phyloP scores from a whole-genome alignment of 169 alveolate species.

The Plasmodium vivax region DNA sequence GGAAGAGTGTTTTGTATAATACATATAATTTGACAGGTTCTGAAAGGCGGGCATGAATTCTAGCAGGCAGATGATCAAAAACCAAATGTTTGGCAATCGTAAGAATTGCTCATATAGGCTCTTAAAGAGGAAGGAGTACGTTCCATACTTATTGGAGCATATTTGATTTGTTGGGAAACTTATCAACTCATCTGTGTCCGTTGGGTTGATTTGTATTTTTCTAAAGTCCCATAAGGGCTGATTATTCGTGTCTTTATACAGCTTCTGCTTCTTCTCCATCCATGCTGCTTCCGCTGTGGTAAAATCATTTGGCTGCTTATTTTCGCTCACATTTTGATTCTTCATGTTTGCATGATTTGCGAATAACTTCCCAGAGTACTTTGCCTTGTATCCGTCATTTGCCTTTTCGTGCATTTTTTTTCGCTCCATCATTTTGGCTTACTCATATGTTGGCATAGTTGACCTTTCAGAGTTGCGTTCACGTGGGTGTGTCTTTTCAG shows the following conservation, averaged over 20 bases:
- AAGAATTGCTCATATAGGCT: slow-evolving; percentile 68
- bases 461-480: not conserved
- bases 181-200: slow-evolving; percentile 77
- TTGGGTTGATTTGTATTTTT: slow-evolving; percentile 83
- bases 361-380: slow-evolving; percentile 31
- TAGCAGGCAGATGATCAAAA: slow-evolving; percentile 61
- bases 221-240: slow-evolving; percentile 86
- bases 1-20: slow-evolving; percentile 40
- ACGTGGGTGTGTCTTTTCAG: not conserved
- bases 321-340: slow-evolving; percentile 36
- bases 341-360: slow-evolving; percentile 27
- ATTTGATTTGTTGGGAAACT: slow-evolving; percentile 79
- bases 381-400: slow-evolving; percentile 22
- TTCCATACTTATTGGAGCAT: slow-evolving; percentile 44
- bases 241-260: slow-evolving; percentile 82
- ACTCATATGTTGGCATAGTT: not conserved
- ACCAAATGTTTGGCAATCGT: slow-evolving; percentile 73
- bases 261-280: slow-evolving; percentile 79
- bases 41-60: slow-evolving; percentile 75
- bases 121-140: slow-evolving; percentile 79
- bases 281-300: slow-evolving; percentile 76
- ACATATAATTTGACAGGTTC: slow-evolving; percentile 65
- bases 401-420: slow-evolving; percentile 16
- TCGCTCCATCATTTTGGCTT: slow-evolving; percentile 15
- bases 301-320: slow-evolving; percentile 51